phyloP scores from a whole-genome alignment of 2,329 filamentous ascomycete species.

The Hysterium pulicare region DNA sequence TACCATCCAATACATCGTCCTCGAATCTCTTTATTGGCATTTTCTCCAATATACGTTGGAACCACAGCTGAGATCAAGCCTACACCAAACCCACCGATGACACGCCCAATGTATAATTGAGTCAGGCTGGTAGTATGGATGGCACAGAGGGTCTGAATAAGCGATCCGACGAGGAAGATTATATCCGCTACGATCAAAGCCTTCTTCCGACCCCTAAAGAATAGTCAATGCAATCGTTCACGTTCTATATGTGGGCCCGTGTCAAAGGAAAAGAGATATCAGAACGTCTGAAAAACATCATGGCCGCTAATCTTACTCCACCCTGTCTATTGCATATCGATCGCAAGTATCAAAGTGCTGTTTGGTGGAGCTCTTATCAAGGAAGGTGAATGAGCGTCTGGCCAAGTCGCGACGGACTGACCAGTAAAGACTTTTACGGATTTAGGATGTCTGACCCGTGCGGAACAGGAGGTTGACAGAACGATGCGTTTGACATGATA shows the following conservation, averaged over 20 bases:
- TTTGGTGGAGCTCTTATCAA: no score
- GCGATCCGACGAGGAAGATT: slow-evolving; percentile 42
- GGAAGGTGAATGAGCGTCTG: no score
- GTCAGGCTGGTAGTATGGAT: slow-evolving; percentile 32
- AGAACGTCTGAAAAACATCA: neutral
- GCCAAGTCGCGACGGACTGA: no score
- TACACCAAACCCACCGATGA: slow-evolving; percentile 45
- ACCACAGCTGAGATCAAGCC: slow-evolving; percentile 43
- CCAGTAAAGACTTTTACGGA: no score
- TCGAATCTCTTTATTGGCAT: slow-evolving; percentile 42
- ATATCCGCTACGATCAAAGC: slow-evolving; percentile 42
- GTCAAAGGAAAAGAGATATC: neutral
- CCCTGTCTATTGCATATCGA: no score
- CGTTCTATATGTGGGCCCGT: no score
- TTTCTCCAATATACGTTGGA: slow-evolving; percentile 46
- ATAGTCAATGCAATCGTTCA: slow-evolving; percentile 1
- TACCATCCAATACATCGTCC: slow-evolving; percentile 38
- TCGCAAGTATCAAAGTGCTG: no score
- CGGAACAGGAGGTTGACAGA: neutral
- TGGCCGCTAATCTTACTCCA: no score
- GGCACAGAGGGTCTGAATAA: slow-evolving; percentile 40
- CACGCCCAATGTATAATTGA: slow-evolving; percentile 42
- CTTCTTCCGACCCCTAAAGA: slow-evolving; percentile 33
- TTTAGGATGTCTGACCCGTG: slow-evolving; percentile 38
- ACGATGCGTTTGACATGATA: neutral